phyloP scores from a whole-genome alignment of 2,329 filamentous ascomycete genomes.

The Phyllosticta citrichinensis region DNA sequence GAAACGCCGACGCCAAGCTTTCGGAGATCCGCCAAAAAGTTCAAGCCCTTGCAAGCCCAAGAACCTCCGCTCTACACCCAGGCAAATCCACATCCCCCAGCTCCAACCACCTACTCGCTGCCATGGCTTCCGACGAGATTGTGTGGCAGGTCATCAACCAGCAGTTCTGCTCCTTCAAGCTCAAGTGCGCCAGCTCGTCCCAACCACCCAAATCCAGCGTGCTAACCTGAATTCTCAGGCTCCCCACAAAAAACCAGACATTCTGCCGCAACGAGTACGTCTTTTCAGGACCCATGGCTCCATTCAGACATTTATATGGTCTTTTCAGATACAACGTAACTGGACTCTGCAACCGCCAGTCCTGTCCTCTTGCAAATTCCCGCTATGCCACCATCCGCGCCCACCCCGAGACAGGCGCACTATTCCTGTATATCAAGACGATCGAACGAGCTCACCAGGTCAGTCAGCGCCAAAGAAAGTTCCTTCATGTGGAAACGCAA shows the following conservation, averaged over 20 bases:
- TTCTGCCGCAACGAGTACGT: constrained; percentile 79
- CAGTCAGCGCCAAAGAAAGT: neutral
- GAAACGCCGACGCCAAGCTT: neutral
- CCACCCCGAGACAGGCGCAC: constrained; percentile 65
- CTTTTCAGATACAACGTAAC: constrained; percentile 61
- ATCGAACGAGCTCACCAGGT: constrained; percentile 67
- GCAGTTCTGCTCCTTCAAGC: constrained; percentile 89
- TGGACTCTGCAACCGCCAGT: constrained; percentile 75
- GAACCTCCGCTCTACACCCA: neutral
- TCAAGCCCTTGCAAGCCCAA: neutral
- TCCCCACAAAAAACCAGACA: constrained; percentile 66
- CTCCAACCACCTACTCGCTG: neutral
- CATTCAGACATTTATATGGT: neutral
- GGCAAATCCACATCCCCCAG: neutral
- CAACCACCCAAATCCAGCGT: constrained; percentile 14
- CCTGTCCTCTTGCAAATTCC: constrained; percentile 82
- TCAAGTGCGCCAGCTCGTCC: constrained; percentile 46
- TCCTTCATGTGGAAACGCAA: neutral
- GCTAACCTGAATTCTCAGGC: constrained; percentile 1
- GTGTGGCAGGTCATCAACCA: constrained; percentile 96
- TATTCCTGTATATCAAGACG: constrained; percentile 97
- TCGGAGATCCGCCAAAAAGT: neutral
- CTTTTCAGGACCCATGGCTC: neutral
- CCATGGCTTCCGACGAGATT: constrained; percentile 67
- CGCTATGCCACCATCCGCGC: constrained; percentile 87